Evolutionary conservation across 306 rosid genomes (phyloP).

Genomic region (Gynostemma pentaphyllum): DNA sequence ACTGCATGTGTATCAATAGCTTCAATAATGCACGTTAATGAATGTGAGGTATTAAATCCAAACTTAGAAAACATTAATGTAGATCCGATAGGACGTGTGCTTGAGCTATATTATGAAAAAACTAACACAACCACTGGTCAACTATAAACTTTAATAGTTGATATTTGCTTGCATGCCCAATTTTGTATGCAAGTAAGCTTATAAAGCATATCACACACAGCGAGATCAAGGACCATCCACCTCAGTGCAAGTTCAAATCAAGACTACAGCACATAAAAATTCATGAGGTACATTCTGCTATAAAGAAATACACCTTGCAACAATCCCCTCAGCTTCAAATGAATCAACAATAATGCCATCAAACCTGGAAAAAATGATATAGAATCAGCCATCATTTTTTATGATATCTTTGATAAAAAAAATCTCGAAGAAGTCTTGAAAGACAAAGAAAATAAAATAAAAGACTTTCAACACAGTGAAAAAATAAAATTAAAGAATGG

Average conservation of each 20-base stretch:
- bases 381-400: conserved; percentile 6
- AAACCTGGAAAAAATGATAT: conserved; percentile 37
- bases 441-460: background rate
- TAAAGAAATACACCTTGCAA: conserved; percentile 47
- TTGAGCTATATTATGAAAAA: background rate
- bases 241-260: background rate
- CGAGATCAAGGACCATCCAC: background rate
- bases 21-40: background rate
- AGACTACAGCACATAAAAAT: background rate
- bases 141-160: background rate
- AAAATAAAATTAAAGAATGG: background rate
- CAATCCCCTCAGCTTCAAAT: conserved; percentile 52
- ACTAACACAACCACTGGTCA: background rate
- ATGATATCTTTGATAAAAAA: background rate
- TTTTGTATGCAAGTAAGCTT: background rate
- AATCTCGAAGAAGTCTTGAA: background rate
- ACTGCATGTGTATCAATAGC: background rate
- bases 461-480: no score
- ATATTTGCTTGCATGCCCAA: background rate
- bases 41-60: background rate
- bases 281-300: background rate
- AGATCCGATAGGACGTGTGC: background rate
- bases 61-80: background rate
- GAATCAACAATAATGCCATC: conserved; percentile 81
- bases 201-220: background rate